These are phyloP conservation scores for Tetratostichococcus sp. DNA, from an alignment of 139 green algal genomes.

Conservation along the genomic window DNA sequence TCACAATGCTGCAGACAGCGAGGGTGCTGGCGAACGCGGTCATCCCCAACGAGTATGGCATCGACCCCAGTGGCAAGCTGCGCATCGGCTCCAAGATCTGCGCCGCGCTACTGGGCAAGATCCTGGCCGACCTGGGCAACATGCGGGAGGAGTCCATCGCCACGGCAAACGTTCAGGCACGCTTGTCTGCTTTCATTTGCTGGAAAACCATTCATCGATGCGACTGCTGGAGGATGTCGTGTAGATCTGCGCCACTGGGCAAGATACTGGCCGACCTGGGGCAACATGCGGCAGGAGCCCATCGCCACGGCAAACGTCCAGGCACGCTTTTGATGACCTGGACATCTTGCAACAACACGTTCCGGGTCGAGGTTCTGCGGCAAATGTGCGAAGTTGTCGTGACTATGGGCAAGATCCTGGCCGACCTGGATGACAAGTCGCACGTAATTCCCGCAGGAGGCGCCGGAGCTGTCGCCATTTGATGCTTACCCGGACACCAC, in stretches of 20 bases:
- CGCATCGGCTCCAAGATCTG: conserved; percentile 72
- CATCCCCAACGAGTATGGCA: conserved; percentile 87
- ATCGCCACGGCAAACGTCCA: conserved; percentile 32
- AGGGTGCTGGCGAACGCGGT: conserved; percentile 76
- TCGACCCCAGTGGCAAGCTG: conserved; percentile 65
- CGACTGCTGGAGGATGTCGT: too few species aligned
- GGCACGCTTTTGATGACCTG: too few species aligned
- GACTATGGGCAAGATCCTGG: too few species aligned
- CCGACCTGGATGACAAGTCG: too few species aligned
- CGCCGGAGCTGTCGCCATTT: conserved; percentile 11
- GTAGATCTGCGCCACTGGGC: conserved; percentile 59
- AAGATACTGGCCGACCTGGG: conserved; percentile 87
- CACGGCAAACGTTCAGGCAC: conserved; percentile 26
- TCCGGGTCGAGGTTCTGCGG: too few species aligned
- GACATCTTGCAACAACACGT: too few species aligned
- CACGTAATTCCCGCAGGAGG: background rate
- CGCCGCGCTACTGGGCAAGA: conserved; percentile 82
- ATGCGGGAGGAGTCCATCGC: conserved; percentile 72
- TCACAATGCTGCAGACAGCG: conserved; percentile 39
- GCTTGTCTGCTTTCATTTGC: too few species aligned
- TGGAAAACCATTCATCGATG: too few species aligned
- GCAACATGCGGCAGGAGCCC: conserved; percentile 66
- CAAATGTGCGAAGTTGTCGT: too few species aligned
- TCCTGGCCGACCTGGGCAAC: conserved; percentile 85
- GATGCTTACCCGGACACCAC: conserved; percentile 9